A percentile compares a stretch with the other conserved stretches of the same genome.
Conservation (phyloP, 2,329 filamentous ascomycete genomes). For the Metarhizium sp. region DNA sequence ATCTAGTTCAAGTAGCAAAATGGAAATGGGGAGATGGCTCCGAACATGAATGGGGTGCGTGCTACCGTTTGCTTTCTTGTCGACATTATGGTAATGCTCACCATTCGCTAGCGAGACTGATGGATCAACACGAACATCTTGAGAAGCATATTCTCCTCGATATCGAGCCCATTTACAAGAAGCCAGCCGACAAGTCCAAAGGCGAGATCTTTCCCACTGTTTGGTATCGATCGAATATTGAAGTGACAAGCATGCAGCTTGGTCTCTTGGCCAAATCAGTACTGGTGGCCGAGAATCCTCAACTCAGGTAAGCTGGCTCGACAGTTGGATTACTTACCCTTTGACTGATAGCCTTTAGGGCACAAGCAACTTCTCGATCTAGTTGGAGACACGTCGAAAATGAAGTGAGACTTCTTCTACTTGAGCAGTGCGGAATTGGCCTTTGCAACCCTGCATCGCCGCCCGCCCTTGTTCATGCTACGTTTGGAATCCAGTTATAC, state of each 20-base stretch:
- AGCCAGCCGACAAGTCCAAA: conserved; percentile 23
- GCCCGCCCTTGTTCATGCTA: conserved; percentile 28
- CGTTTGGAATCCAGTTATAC: conserved; percentile 31
- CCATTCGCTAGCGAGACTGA: conserved; percentile 19
- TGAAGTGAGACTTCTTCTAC: conserved; percentile 26
- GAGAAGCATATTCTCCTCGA: conserved; percentile 22
- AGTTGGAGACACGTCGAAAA: conserved; percentile 27
- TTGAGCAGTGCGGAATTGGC: conserved; percentile 30
- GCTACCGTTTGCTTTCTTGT: not conserved
- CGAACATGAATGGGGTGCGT: conserved; percentile 28
- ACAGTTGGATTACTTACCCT: not conserved
- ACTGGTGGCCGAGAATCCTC: conserved; percentile 29
- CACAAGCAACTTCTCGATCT: conserved; percentile 16
- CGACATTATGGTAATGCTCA: not conserved
- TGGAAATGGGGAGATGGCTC: conserved; percentile 29
- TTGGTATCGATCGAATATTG: conserved; percentile 29
- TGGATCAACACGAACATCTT: conserved; percentile 25
- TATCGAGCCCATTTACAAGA: conserved; percentile 25
- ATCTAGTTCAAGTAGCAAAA: conserved; percentile 30
- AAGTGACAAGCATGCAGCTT: conserved; percentile 31
- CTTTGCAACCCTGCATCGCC: conserved; percentile 28
- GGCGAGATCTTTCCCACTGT: conserved; percentile 31
- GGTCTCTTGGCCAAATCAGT: conserved; percentile 30
- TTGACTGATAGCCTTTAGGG: not conserved
- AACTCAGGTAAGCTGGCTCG: conserved; percentile 19